Percentiles rank a stretch among this genome's conserved stretches.
Evolutionary conservation across 495 filamentous ascomycete genomes (phyloP).

Genomic region (Xylaria scruposa): DNA sequence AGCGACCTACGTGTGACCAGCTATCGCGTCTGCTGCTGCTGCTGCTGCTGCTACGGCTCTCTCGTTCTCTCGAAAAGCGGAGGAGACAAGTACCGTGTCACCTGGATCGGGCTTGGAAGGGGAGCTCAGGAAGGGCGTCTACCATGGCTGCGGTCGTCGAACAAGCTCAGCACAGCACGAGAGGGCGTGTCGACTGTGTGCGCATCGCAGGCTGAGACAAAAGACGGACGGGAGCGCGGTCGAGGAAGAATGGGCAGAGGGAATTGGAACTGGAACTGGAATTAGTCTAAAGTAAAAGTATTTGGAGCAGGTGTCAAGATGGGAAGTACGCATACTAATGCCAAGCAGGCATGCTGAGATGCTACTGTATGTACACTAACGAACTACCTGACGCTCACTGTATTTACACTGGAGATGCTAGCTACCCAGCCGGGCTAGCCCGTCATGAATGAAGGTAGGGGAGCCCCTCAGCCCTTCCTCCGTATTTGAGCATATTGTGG

Average conservation of each 20-base stretch:
- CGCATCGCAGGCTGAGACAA: slow-evolving; percentile 22
- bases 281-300: not conserved
- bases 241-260: slow-evolving; percentile 13
- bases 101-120: slow-evolving; percentile 27
- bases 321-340: slow-evolving; percentile 20
- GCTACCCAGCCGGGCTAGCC: slow-evolving; percentile 12
- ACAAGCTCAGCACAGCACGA: slow-evolving; percentile 25
- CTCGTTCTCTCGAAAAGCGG: slow-evolving; percentile 21
- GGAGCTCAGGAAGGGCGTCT: slow-evolving; percentile 27
- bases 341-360: not conserved
- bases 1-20: slow-evolving; percentile 33
- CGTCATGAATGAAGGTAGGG: not conserved
- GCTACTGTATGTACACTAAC: not conserved
- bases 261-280: slow-evolving; percentile 27
- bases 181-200: slow-evolving; percentile 20
- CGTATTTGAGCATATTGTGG: not conserved
- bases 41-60: slow-evolving; percentile 17
- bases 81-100: slow-evolving; percentile 26
- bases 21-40: slow-evolving; percentile 12
- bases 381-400: not conserved
- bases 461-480: not conserved
- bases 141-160: slow-evolving; percentile 32
- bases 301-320: slow-evolving; percentile 30
- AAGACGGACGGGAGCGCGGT: slow-evolving; percentile 11
- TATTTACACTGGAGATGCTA: not conserved